Percentiles rank a stretch among this genome's conserved stretches.
Evolutionary conservation across 2,329 filamentous ascomycete species (phyloP).

Genomic region (Simplicillium sp.): DNA sequence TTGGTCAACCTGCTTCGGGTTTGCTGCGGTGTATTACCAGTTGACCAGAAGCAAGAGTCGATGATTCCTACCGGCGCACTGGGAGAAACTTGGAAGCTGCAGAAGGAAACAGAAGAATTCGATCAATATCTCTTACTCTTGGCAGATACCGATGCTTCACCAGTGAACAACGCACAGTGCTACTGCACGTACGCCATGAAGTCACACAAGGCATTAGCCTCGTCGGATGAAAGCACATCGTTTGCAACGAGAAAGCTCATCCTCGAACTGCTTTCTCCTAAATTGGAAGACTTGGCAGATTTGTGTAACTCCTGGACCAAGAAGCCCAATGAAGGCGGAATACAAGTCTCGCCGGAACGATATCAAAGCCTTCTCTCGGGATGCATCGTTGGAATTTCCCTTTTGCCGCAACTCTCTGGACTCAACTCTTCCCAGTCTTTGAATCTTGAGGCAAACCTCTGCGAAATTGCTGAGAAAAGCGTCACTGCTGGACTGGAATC

Average conservation of each 20-base stretch:
- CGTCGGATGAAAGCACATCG: constrained; percentile 21
- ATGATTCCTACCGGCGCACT: constrained; percentile 37
- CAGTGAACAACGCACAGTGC: background rate
- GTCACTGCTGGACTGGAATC: constrained; percentile 30
- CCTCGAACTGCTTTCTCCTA: constrained; percentile 44
- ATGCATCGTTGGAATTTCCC: constrained; percentile 32
- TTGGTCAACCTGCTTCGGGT: constrained; percentile 59
- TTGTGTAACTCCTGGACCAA: constrained; percentile 38
- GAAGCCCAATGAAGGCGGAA: constrained; percentile 32
- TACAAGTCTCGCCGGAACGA: constrained; percentile 40
- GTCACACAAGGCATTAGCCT: constrained; percentile 8
- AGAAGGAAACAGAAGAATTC: constrained; percentile 31
- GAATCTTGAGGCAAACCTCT: constrained; percentile 34
- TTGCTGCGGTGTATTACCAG: constrained; percentile 47
- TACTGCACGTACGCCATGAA: constrained; percentile 4
- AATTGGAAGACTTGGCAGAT: constrained; percentile 37
- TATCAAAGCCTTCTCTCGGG: constrained; percentile 43
- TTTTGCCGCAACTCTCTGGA: constrained; percentile 37
- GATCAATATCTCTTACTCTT: constrained; percentile 48
- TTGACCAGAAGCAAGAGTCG: constrained; percentile 20
- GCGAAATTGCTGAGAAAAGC: constrained; percentile 29
- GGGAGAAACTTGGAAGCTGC: constrained; percentile 35
- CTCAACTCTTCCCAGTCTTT: constrained; percentile 38
- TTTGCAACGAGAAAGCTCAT: constrained; percentile 39
- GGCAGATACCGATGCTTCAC: constrained; percentile 14